Conservation (phyloP, 2,329 filamentous ascomycete genomes). For the Paecilomyces dactylethromorphus region DNA sequence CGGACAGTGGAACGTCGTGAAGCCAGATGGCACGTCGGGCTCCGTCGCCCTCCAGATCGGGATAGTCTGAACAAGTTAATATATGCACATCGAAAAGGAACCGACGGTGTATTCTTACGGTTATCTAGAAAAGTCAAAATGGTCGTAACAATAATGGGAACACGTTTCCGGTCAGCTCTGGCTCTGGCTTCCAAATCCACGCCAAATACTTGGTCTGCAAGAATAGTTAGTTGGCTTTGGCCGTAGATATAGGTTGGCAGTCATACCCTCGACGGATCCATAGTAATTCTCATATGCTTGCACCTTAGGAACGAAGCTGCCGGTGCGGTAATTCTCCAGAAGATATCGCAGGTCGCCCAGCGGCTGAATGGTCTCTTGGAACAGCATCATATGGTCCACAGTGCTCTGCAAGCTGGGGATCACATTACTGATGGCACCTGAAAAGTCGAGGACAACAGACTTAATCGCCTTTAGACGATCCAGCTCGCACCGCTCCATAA, state of each 20-base stretch:
- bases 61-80: constrained; percentile 57
- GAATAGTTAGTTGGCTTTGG: constrained; percentile 8
- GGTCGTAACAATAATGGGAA: constrained; percentile 85
- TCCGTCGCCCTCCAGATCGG: constrained; percentile 93
- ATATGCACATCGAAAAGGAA: constrained; percentile 1
- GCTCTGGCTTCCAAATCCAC: constrained; percentile 95
- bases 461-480: constrained; percentile 97
- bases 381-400: constrained; percentile 98
- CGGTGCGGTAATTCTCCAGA: constrained; percentile 93
- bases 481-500: constrained; percentile 94
- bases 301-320: constrained; percentile 83
- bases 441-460: constrained; percentile 95
- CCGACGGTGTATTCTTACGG: constrained; percentile 37
- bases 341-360: constrained; percentile 84
- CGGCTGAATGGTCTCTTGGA: constrained; percentile 97
- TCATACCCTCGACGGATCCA: constrained; percentile 74
- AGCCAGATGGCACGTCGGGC: constrained; percentile 90
- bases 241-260: background rate
- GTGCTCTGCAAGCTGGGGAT: constrained; percentile 93
- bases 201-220: constrained; percentile 82
- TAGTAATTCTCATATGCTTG: constrained; percentile 98
- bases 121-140: constrained; percentile 93
- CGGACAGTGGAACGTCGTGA: constrained; percentile 76
- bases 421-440: constrained; percentile 93
- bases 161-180: constrained; percentile 87